A percentile compares a stretch with the other conserved stretches of the same genome.
Conservation (phyloP, 1,284 basidiomycete genomes). For the Cutaneotrichosporon sp. region DNA sequence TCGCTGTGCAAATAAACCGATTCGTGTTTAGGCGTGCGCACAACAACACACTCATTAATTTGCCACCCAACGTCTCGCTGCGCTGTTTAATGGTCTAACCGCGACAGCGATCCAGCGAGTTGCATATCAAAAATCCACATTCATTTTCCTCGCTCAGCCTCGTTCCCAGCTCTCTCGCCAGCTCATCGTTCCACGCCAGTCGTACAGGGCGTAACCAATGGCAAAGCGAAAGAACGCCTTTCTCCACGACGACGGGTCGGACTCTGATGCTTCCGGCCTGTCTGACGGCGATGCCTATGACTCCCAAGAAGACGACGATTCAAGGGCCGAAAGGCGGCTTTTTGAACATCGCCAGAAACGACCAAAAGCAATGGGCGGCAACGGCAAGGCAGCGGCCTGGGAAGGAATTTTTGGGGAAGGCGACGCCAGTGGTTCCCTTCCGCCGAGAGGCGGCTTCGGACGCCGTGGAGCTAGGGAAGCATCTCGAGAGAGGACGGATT, state of each 20-base stretch:
- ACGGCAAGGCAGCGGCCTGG: slow-evolving; percentile 68
- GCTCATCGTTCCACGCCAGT: too few relatives aligned
- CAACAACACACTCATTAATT: too few relatives aligned
- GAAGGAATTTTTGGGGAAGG: slow-evolving; percentile 79
- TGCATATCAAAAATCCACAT: background rate
- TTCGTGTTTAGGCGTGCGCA: too few relatives aligned
- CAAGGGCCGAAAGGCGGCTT: slow-evolving; percentile 67
- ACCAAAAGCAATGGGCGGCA: slow-evolving; percentile 57
- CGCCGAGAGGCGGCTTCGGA: background rate
- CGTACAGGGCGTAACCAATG: slow-evolving; percentile 53
- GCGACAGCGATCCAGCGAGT: too few relatives aligned
- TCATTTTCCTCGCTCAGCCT: background rate
- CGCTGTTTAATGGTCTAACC: too few relatives aligned
- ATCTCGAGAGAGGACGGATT: slow-evolving; percentile 57
- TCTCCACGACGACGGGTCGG: slow-evolving; percentile 66
- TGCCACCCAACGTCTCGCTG: too few relatives aligned
- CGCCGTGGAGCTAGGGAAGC: slow-evolving; percentile 26
- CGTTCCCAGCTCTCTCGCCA: background rate
- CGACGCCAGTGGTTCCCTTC: slow-evolving; percentile 52
- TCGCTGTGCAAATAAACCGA: too few relatives aligned
- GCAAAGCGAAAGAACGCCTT: slow-evolving; percentile 71
- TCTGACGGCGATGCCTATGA: slow-evolving; percentile 54
- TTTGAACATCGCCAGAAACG: slow-evolving; percentile 67
- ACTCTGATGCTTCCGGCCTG: slow-evolving; percentile 55
- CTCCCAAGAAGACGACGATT: slow-evolving; percentile 58